phyloP scores from a whole-genome alignment of 2,329 filamentous ascomycete species.

The Trichoderma atrobrunneum region DNA sequence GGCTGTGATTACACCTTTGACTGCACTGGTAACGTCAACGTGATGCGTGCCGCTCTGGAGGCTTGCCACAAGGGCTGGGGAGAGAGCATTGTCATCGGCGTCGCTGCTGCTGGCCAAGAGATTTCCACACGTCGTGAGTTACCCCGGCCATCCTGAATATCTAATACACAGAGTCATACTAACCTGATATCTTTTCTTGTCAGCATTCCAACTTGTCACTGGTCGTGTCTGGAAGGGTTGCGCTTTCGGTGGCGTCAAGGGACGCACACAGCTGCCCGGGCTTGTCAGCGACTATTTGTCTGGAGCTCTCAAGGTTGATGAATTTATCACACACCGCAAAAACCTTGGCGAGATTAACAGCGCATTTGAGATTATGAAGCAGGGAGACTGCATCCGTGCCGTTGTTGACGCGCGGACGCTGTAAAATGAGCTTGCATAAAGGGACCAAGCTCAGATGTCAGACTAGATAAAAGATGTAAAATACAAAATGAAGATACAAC shows the following conservation, averaged over 20 bases:
- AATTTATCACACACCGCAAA: conserved; percentile 98
- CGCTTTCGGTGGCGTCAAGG: conserved; percentile 97
- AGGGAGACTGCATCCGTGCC: conserved; percentile 93
- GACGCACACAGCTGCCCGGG: conserved; percentile 82
- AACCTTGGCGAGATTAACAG: conserved; percentile 78
- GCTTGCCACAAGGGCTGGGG: conserved; percentile 99
- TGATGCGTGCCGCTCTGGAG: conserved; percentile 94
- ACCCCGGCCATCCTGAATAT: not conserved
- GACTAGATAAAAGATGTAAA: not conserved
- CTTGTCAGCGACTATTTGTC: conserved; percentile 87
- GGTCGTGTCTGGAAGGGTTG: conserved; percentile 97
- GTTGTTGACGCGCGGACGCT: conserved; percentile 67
- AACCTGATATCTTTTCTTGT: conserved; percentile 21
- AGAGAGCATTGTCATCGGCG: conserved; percentile 95
- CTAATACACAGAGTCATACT: conserved; percentile 19
- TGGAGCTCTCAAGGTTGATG: conserved; percentile 92
- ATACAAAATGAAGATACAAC: not conserved
- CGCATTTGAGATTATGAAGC: conserved; percentile 92
- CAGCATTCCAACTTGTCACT: conserved; percentile 97
- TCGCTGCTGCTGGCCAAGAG: conserved; percentile 93
- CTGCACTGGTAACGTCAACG: conserved; percentile 94
- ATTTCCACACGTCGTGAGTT: conserved; percentile 86
- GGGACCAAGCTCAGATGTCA: too few relatives aligned
- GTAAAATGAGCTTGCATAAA: conserved; percentile 14
- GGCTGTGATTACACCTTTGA: conserved; percentile 99